These are phyloP conservation scores for Mycena capillaripes DNA, from an alignment of 768 basidiomycete species.

Conservation along the genomic window DNA sequence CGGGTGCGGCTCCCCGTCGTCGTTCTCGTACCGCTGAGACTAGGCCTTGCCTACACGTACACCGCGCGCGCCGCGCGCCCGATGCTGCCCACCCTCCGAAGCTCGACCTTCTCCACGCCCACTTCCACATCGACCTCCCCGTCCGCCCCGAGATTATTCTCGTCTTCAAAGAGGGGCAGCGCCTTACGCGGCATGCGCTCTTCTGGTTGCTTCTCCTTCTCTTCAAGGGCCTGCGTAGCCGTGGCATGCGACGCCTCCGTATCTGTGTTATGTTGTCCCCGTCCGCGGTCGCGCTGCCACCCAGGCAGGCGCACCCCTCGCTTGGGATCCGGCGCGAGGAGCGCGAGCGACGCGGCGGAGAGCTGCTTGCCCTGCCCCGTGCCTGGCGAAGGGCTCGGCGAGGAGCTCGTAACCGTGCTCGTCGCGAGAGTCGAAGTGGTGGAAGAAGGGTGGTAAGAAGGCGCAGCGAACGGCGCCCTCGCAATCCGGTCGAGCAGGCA, in stretches of 20 bases:
- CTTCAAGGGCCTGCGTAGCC: neutral
- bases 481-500: slow-evolving; percentile 20
- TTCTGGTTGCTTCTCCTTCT: neutral
- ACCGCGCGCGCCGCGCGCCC: slow-evolving; percentile 25
- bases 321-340: slow-evolving; percentile 29
- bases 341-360: slow-evolving; percentile 28
- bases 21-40: neutral
- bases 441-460: neutral
- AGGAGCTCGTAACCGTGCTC: too few relatives aligned
- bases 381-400: too few relatives aligned
- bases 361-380: slow-evolving; percentile 3
- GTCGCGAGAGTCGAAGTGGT: neutral
- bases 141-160: neutral
- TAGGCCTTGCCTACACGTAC: neutral
- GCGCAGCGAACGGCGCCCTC: slow-evolving; percentile 1
- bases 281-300: slow-evolving; percentile 6
- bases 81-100: slow-evolving; percentile 10
- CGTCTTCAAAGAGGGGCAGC: neutral
- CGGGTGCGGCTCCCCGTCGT: neutral
- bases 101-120: slow-evolving; percentile 1
- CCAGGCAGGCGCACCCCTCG: neutral
- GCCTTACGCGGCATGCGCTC: slow-evolving; percentile 24
- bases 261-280: neutral
- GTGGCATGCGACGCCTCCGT: neutral
- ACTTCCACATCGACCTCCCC: neutral